Conservation (phyloP, 192 early-diverging fungal species). For the Mortierella antarctica region DNA sequence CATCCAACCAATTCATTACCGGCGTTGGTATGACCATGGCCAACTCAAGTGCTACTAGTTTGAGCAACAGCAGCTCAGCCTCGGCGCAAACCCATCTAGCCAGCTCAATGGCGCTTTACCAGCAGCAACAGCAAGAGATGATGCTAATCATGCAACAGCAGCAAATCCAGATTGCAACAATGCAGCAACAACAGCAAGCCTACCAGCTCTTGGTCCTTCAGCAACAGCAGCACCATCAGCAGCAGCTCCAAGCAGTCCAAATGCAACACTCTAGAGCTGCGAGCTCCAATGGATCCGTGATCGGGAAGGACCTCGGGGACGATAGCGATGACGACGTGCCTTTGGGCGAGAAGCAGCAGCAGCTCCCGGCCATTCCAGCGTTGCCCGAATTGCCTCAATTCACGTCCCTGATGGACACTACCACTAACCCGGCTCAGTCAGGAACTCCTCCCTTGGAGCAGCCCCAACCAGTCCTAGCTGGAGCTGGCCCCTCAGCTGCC, state of each 20-base stretch:
- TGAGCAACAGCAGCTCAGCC: constrained; percentile 5
- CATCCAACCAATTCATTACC: background rate
- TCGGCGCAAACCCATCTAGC: constrained; percentile 5
- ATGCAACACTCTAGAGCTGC: constrained; percentile 16
- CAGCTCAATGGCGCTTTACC: constrained; percentile 44
- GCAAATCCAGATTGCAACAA: constrained; percentile 48
- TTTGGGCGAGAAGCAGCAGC: constrained; percentile 30
- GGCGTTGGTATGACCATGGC: constrained; percentile 4
- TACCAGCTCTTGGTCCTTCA: constrained; percentile 36
- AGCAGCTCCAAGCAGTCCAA: constrained; percentile 30
- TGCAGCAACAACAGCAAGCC: constrained; percentile 51
- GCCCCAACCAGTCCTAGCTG: background rate
- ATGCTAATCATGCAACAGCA: constrained; percentile 52
- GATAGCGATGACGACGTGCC: constrained; percentile 44
- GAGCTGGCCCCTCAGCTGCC: too few relatives aligned
- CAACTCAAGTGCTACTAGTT: constrained; percentile 5
- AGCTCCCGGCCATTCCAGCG: background rate
- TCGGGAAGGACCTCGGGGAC: background rate
- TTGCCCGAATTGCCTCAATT: constrained; percentile 7
- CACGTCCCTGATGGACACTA: background rate
- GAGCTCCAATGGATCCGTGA: constrained; percentile 12
- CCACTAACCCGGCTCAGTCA: background rate
- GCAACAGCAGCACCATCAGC: constrained; percentile 47
- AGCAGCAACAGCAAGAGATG: constrained; percentile 51
- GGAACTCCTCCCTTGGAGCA: constrained; percentile 3